Evolutionary conservation across 2,329 filamentous ascomycete species (phyloP).

Genomic region (Pestalotiopsis sp.): DNA sequence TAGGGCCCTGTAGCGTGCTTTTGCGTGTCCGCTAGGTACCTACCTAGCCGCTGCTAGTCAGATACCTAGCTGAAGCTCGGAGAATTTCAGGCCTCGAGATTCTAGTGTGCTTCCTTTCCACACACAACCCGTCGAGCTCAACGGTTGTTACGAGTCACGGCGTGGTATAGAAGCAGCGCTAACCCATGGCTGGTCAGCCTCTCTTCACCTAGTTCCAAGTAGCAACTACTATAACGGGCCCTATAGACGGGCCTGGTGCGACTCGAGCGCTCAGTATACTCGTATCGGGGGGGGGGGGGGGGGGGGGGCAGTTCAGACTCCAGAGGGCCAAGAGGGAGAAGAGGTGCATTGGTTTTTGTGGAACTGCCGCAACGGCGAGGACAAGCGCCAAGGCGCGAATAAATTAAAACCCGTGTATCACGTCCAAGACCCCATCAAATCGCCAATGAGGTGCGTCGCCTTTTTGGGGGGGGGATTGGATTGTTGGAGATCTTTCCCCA

Average conservation of each 20-base stretch:
- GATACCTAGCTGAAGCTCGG: too few relatives aligned
- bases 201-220: background rate
- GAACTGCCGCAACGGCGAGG: background rate
- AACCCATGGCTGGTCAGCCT: background rate
- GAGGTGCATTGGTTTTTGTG: background rate
- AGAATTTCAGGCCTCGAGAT: too few relatives aligned
- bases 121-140: too few relatives aligned
- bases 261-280: background rate
- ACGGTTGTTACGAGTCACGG: too few relatives aligned
- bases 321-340: background rate
- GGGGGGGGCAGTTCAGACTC: background rate
- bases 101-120: too few relatives aligned
- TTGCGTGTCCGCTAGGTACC: too few relatives aligned
- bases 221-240: background rate
- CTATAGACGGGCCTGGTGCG: background rate
- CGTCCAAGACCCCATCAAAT: background rate
- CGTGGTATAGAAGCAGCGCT: background rate
- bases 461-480: background rate
- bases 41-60: too few relatives aligned
- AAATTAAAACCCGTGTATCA: background rate
- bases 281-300: background rate
- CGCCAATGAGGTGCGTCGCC: background rate
- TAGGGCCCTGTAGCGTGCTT: too few relatives aligned
- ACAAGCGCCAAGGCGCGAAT: background rate
- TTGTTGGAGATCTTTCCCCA: background rate